Base-by-base conservation (phyloP, 2,329 filamentous ascomycete species). In the Biscogniauxia mediterranea region DNA sequence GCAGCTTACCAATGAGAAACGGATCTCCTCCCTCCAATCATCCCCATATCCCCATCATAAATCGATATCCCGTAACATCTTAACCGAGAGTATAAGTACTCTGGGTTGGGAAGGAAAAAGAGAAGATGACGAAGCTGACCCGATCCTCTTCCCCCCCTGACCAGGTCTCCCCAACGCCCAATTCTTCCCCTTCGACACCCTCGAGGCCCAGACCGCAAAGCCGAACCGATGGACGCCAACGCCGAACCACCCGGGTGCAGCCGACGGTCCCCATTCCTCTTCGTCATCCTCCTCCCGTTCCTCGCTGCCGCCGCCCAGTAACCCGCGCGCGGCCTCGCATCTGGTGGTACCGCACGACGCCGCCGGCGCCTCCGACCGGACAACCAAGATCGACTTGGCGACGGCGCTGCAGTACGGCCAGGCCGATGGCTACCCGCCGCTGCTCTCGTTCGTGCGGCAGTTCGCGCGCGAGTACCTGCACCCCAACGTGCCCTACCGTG, bases 141-240 rank as follows among this genome's bases (percentile, higher is more conserved):
- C 52, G 28, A 54, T 46, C 15, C 17, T 6, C 11, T n/a, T 46
- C 13, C 17, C 17, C 17, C 6, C 11, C 28, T 13, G 7, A 32
- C 17, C 65, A 93, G 91, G 92, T 62, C 84, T 96, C 21, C 93
- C 93, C 17, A 89, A 95, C 75, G 81, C 89, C 49, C 84, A 84
- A 61, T 92, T 92, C 78, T 97, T 97, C 72, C 93, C 93, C 8
- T 97, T 90, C 76, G 93, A 97, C 70, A 95, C 92, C 0, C 86
- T 97, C 64, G 92, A 96, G 76, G 91, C 93, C 50, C 87, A 89
- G 66, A 86, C 89, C 63, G 91, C 92, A 32, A 84, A 85, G 64
- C 88, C 92, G 7, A 81, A 89, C 65, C 85, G 93, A 75, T 95
- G 90, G 82, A 82, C 84, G 38, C 89, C 89, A 1, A 88, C 88